Conservation (phyloP, 495 filamentous ascomycete genomes). For the Penicillium pulvis region DNA sequence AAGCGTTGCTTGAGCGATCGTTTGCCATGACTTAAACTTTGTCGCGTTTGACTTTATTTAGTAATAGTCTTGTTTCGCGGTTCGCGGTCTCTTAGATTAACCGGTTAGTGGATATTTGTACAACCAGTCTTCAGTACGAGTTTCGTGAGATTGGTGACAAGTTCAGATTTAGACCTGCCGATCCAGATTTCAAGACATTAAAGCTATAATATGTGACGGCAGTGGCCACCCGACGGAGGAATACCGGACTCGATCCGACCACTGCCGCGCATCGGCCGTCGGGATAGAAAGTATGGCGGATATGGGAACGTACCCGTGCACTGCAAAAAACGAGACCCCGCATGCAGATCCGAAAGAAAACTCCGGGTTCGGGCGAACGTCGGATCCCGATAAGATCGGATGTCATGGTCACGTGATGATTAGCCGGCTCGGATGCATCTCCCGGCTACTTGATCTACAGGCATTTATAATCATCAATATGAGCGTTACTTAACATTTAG, state of each 20-base stretch:
- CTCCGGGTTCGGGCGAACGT: constrained; percentile 3
- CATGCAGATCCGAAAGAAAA: constrained; percentile 25
- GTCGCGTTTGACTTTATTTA: neutral
- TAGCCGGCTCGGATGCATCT: neutral
- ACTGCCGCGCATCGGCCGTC: constrained; percentile 16
- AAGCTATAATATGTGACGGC: constrained; percentile 5
- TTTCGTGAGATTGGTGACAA: neutral
- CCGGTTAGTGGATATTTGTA: neutral
- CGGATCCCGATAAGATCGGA: constrained; percentile 31
- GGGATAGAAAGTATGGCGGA: constrained; percentile 18
- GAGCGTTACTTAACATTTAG: too few relatives aligned
- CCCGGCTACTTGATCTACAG: too few relatives aligned
- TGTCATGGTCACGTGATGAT: constrained; percentile 11
- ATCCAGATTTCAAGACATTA: neutral
- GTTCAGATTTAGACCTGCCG: neutral
- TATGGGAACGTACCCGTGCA: constrained; percentile 5
- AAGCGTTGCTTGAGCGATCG: constrained; percentile 9
- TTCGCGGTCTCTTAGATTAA: neutral
- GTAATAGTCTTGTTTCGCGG: neutral
- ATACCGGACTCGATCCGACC: constrained; percentile 3
- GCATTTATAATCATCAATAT: too few relatives aligned
- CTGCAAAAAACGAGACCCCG: constrained; percentile 6
- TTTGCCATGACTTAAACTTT: constrained; percentile 15
- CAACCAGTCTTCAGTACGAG: neutral
- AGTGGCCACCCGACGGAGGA: constrained; percentile 5